Percentiles rank a stretch among this genome's conserved stretches.
phyloP scores from a whole-genome alignment of 495 filamentous ascomycete species.

The Saxispiralis lemnorum region DNA sequence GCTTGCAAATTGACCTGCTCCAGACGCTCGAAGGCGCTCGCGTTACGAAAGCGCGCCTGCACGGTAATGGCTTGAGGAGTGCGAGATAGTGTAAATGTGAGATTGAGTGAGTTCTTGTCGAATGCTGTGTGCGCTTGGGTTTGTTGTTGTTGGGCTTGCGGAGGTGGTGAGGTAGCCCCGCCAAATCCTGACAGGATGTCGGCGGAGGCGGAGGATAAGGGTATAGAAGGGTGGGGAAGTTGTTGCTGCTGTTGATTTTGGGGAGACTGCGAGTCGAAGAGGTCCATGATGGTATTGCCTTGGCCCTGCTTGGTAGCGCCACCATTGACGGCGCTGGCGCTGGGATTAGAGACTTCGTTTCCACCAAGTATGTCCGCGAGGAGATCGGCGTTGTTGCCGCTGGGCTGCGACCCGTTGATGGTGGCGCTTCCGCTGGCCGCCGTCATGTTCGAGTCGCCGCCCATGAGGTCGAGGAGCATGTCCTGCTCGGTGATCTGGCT shows the following conservation, averaged over 20 bases:
- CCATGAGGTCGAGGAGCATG: constrained; percentile 81
- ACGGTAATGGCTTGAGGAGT: constrained; percentile 60
- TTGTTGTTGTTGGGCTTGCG: not conserved
- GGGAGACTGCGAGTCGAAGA: constrained; percentile 38
- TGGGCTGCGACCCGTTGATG: constrained; percentile 41
- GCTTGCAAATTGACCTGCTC: constrained; percentile 67
- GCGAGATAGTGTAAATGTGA: constrained; percentile 67
- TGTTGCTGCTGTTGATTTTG: constrained; percentile 9
- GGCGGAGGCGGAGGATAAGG: constrained; percentile 25
- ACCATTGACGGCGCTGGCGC: constrained; percentile 34
- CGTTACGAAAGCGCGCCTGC: constrained; percentile 66
- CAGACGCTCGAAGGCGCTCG: constrained; percentile 43
- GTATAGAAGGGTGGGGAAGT: constrained; percentile 12
- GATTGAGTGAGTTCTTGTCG: constrained; percentile 64
- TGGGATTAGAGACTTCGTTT: constrained; percentile 29
- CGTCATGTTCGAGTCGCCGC: constrained; percentile 47
- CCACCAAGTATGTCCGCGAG: constrained; percentile 71
- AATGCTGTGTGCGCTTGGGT: constrained; percentile 48
- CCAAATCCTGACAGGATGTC: constrained; percentile 24
- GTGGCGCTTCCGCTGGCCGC: constrained; percentile 31
- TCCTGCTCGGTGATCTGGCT: constrained; percentile 76
- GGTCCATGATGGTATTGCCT: constrained; percentile 70
- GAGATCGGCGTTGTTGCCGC: constrained; percentile 57
- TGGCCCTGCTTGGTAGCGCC: constrained; percentile 24
- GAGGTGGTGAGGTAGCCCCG: constrained; percentile 1